Base-by-base conservation (phyloP, 108 stramenopile species). In the Mediolabrus comicus region DNA sequence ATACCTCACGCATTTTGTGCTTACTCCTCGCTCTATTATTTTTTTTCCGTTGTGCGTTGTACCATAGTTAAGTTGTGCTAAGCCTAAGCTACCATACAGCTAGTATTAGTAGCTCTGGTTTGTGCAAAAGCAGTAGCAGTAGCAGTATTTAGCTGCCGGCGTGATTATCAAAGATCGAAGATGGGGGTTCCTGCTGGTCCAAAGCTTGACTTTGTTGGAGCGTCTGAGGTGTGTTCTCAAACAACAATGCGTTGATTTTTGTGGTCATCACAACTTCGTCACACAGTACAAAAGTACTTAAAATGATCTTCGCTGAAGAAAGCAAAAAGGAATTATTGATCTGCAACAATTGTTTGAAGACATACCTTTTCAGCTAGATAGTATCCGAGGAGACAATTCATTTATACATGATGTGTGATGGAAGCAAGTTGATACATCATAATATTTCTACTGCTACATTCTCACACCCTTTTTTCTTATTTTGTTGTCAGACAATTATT, bases 341-440 rank as follows among this genome's bases (percentile, higher is more conserved):
- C 76, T 78, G 63, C 64, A 77, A 62, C 43, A 28, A 53, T 60
- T 30, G 43, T 55, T 24, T 78, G 77, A 78, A 71, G 69, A 78
- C 64, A 30, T 65, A 52, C 32, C 62, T 69, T 78, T 78, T 67
- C 36, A 60, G 77, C 77, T 78, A 78, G 77, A 78, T 78, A 78
- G 77, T 78, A 78, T 78, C 77, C 43, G 77, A 78, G 77, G 77
- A 78, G 65, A 67, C 2, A 4, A 34, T 25, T 25, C 26, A 16
- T 12, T 22, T 36, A 0, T 28, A 4, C 26, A 30, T 46, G 28
- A 12, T 38, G 25, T 27, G 24, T 46, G 38, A 28, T 14, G 27
- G 9, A 49, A n/a, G n/a, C n/a, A n/a, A n/a, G n/a, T n/a, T n/a
- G n/a, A n/a, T n/a, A n/a, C n/a, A n/a, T n/a, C n/a, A n/a, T n/a